Conservation (phyloP, 2,329 filamentous ascomycete genomes). For the Huntiella savannae region DNA sequence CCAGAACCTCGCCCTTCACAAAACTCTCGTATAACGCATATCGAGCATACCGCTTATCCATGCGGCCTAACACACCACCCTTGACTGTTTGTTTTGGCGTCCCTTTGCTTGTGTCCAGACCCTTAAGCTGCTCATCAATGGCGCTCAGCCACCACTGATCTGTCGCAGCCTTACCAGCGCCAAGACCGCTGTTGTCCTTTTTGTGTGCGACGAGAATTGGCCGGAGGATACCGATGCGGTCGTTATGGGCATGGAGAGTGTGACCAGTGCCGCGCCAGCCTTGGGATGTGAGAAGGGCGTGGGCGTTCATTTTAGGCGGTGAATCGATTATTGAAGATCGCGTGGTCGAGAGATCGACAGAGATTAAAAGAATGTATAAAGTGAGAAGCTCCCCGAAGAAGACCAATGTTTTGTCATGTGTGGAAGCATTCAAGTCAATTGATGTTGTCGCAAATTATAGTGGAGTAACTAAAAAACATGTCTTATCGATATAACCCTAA, state of each 20-base stretch:
- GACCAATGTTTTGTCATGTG: background rate
- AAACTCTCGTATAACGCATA: conserved; percentile 68
- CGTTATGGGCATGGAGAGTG: conserved; percentile 58
- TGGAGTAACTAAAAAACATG: background rate
- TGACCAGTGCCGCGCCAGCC: conserved; percentile 84
- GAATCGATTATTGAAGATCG: background rate
- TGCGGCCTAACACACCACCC: conserved; percentile 34
- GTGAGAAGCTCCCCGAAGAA: background rate
- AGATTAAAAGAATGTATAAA: background rate
- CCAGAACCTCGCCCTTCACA: conserved; percentile 59
- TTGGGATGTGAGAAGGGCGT: conserved; percentile 63
- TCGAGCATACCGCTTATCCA: conserved; percentile 32
- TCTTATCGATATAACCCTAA: background rate
- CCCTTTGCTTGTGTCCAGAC: conserved; percentile 45
- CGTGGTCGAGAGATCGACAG: background rate
- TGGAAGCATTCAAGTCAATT: background rate
- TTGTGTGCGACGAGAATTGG: conserved; percentile 73
- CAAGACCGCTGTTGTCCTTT: conserved; percentile 61
- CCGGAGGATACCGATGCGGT: conserved; percentile 57
- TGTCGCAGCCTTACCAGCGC: conserved; percentile 49
- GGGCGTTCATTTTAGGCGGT: conserved; percentile 49
- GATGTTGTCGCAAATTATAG: background rate
- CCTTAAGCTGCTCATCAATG: conserved; percentile 77
- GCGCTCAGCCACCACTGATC: conserved; percentile 97
- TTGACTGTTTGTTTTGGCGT: conserved; percentile 36